Evolutionary conservation across 116 monocot genomes (phyloP).

Genomic region (Posidonia oceanica): DNA sequence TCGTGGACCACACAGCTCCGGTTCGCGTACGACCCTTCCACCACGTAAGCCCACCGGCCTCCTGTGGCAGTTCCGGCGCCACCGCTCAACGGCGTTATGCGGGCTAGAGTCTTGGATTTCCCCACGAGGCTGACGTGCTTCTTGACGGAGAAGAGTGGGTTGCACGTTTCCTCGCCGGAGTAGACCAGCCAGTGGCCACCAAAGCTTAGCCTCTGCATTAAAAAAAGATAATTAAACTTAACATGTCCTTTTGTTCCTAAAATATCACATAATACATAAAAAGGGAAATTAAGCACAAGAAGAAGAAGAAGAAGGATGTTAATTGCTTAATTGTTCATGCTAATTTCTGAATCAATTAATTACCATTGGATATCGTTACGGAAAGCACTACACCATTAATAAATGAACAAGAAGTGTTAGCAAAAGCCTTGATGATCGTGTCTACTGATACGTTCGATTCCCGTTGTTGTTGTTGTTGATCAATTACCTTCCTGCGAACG

Average conservation of each 20-base stretch:
- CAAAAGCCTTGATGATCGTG: too few relatives aligned
- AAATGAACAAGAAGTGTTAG: too few relatives aligned
- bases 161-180: slow-evolving; percentile 30
- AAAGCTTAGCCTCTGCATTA: slow-evolving; percentile 36
- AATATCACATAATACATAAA: too few relatives aligned
- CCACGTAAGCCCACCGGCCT: slow-evolving; percentile 16
- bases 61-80: neutral
- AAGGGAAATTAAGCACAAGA: too few relatives aligned
- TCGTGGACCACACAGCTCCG: slow-evolving; percentile 51
- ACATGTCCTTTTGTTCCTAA: neutral
- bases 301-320: too few relatives aligned
- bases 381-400: too few relatives aligned
- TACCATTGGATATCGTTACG: too few relatives aligned
- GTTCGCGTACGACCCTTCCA: slow-evolving; percentile 68
- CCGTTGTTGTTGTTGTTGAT: too few relatives aligned
- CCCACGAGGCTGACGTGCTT: slow-evolving; percentile 6
- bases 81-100: neutral
- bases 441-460: too few relatives aligned
- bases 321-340: too few relatives aligned
- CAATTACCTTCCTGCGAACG: slow-evolving; percentile 46
- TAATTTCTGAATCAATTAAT: too few relatives aligned
- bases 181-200: slow-evolving; percentile 40
- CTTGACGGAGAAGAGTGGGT: slow-evolving; percentile 25
- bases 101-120: neutral
- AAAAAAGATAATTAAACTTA: neutral